Evolutionary conservation across 805 yeast species (phyloP), one percentile per base, ranked within the genome.

Genomic region (Candida pseudofarinosa): DNA sequence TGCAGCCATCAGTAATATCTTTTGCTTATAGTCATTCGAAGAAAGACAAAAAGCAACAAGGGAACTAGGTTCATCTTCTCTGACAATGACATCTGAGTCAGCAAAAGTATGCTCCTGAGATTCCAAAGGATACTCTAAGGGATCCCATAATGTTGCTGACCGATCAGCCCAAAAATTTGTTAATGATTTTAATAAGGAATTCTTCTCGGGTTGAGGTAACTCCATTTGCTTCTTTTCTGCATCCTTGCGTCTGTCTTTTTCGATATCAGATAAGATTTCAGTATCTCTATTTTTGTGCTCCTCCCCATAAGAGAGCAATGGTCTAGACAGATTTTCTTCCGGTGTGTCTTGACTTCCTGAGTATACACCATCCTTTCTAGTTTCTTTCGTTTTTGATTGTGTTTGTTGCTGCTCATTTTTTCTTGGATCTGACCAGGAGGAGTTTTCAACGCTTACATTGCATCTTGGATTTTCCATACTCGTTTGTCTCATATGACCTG

Each of bases 151-250:
- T 1, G 95, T 84, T 0, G 97, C 93, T 1, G 98, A 87, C 54
- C 99, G 71, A 63, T 93, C 98, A 1, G 97, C 97, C 98, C 98
- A 93, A 62, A 93, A 93, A 53, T 83, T 88, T 0, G 95, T 79
- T 43, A 95, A 68, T 0, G 95, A 81, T 53, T 86, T 88, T 67
- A 93, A 77, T 30, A 93, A 62, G 0, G 97, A 83, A 17, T 82
- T 78, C 50, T 80, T 79, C 55, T 90, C 97, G 4, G 73, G 73
- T 39, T 67, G 73, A 0, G 71, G 68, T 31, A 68, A 53, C 10
- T 65, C 69, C 8, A 57, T 36, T 20, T 50, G 51, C 19, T 49
- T 44, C 12, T 42, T 19, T 32, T 32, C 34, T 8, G 15, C 6
- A 16, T 42, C 47, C n/a, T 33, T 38, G 15, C 35, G 40, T 16